These are phyloP conservation scores for Cutaneotrichosporon sp. DNA, from an alignment of 1,284 basidiomycete genomes.

Conservation along the genomic window DNA sequence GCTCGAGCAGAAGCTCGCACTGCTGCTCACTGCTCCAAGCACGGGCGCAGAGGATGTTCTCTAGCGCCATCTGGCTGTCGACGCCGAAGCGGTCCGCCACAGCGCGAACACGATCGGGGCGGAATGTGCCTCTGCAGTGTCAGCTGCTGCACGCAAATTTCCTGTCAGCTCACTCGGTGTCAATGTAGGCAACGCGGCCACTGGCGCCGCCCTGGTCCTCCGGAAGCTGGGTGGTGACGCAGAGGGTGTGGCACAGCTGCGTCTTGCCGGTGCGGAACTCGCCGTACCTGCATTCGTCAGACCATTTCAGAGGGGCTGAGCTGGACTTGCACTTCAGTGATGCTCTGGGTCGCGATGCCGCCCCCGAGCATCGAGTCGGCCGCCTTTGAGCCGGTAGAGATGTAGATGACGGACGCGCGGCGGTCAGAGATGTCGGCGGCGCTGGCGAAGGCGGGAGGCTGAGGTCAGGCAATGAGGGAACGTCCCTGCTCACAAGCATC, in stretches of 20 bases:
- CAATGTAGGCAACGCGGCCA: constrained; percentile 91
- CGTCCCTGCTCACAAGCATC: constrained; percentile 62
- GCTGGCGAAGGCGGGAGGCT: constrained; percentile 86
- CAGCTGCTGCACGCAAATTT: constrained; percentile 21
- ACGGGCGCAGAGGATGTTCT: constrained; percentile 55
- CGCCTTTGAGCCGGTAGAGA: constrained; percentile 88
- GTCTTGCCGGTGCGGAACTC: constrained; percentile 67
- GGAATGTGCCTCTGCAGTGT: constrained; percentile 71
- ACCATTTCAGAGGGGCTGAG: constrained; percentile 63
- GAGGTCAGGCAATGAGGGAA: constrained; percentile 11
- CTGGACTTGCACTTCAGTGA: constrained; percentile 65
- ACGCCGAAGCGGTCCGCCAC: constrained; percentile 91
- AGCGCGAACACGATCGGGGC: constrained; percentile 82
- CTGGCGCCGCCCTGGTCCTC: constrained; percentile 83
- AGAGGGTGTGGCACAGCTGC: constrained; percentile 89
- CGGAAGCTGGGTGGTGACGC: constrained; percentile 82
- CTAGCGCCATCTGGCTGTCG: constrained; percentile 78
- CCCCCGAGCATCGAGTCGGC: constrained; percentile 86
- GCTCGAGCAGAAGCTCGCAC: constrained; percentile 49
- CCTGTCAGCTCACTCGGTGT: constrained; percentile 67
- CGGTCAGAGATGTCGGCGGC: constrained; percentile 85
- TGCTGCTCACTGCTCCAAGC: constrained; percentile 53
- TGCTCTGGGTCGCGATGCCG: constrained; percentile 84
- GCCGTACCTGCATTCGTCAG: constrained; percentile 38
- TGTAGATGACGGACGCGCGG: constrained; percentile 71